Conservation (phyloP, 176 grass and related monocot species). For the Avena atlantica region DNA sequence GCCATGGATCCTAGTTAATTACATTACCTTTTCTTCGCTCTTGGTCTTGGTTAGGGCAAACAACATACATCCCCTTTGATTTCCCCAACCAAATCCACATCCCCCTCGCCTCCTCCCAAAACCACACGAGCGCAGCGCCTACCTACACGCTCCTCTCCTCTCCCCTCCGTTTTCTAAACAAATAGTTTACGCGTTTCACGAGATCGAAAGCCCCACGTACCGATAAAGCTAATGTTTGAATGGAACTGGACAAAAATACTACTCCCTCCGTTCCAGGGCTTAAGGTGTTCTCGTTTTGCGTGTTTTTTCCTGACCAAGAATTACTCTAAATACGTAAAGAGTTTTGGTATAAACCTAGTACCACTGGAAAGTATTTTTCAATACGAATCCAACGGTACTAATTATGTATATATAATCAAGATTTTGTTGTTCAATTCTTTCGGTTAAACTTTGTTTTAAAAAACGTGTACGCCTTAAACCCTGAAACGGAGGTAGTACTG, state of each 20-base stretch:
- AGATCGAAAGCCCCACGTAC: neutral
- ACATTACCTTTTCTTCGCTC: neutral
- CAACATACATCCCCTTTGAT: slow-evolving; percentile 52
- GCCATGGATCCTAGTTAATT: slow-evolving; percentile 21
- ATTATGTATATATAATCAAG: no score
- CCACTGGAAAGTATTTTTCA: no score
- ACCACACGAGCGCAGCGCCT: slow-evolving; percentile 55
- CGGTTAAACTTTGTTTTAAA: no score
- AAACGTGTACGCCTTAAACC: no score
- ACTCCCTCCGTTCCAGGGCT: no score
- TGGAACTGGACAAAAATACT: neutral
- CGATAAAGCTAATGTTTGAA: slow-evolving; percentile 32
- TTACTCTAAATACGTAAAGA: no score
- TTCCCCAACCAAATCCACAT: slow-evolving; percentile 37
- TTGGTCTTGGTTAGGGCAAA: neutral
- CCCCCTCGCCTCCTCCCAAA: slow-evolving; percentile 31
- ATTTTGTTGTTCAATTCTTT: no score
- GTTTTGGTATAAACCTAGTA: no score
- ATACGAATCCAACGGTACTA: no score
- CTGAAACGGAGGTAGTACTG: no score
- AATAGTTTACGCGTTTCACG: neutral
- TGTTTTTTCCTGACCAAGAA: no score
- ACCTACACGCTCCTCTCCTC: neutral
- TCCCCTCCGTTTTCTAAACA: neutral
- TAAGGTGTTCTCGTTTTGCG: no score